phyloP scores from a whole-genome alignment of 2,329 filamentous ascomycete species.

The Monosporascus sp. region DNA sequence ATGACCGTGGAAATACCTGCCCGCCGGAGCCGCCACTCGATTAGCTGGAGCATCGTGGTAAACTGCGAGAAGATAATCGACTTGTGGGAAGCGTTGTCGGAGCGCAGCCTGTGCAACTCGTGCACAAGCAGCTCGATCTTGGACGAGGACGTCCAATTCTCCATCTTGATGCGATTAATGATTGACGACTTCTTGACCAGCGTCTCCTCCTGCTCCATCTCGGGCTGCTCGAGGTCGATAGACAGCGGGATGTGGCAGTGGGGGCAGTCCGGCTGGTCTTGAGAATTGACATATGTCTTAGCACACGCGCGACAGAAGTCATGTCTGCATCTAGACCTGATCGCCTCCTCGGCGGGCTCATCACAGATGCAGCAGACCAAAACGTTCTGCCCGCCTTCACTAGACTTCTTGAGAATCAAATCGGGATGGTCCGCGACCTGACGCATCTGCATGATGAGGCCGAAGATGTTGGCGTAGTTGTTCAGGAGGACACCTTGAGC shows the following conservation, averaged over 20 bases:
- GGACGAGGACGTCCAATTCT: constrained; percentile 95
- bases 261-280: constrained; percentile 75
- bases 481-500: constrained; percentile 89
- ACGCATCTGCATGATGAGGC: constrained; percentile 98
- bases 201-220: constrained; percentile 86
- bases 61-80: constrained; percentile 98
- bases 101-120: constrained; percentile 85
- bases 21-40: constrained; percentile 91
- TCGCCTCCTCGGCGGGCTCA: constrained; percentile 89
- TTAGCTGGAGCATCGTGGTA: constrained; percentile 93
- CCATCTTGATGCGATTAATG: constrained; percentile 98
- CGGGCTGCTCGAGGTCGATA: constrained; percentile 91
- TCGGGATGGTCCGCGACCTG: constrained; percentile 97
- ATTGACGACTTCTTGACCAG: constrained; percentile 92
- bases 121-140: constrained; percentile 97
- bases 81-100: constrained; percentile 89
- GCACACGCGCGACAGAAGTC: constrained; percentile 84
- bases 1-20: constrained; percentile 98
- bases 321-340: constrained; percentile 86
- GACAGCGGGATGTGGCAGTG: constrained; percentile 83
- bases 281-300: constrained; percentile 73
- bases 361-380: constrained; percentile 93
- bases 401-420: constrained; percentile 82
- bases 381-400: constrained; percentile 81
- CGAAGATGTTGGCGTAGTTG: constrained; percentile 98